These are phyloP conservation scores for Penicillium sp. DNA, from an alignment of 2,329 filamentous ascomycete species.

Conservation along the genomic window DNA sequence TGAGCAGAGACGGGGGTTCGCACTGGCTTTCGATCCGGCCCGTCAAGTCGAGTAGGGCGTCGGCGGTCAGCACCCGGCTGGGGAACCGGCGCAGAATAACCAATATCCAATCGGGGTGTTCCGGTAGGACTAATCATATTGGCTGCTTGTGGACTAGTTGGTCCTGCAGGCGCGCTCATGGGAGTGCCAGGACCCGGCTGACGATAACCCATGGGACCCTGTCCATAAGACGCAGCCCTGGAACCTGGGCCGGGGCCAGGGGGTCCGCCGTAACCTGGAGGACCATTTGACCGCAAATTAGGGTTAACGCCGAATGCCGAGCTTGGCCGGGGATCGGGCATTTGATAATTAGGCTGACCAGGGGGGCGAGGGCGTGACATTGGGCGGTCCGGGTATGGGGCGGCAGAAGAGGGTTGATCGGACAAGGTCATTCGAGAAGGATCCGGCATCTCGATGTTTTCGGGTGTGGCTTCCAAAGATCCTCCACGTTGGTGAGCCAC, in stretches of 20 bases:
- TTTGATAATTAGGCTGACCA: slow-evolving; percentile 36
- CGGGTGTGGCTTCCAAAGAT: slow-evolving; percentile 47
- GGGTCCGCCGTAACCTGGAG: slow-evolving; percentile 35
- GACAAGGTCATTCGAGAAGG: slow-evolving; percentile 48
- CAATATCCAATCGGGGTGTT: slow-evolving; percentile 49
- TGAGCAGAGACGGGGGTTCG: slow-evolving; percentile 36
- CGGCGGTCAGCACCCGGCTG: slow-evolving; percentile 37
- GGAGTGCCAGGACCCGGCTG: slow-evolving; percentile 38
- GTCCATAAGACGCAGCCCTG: slow-evolving; percentile 35
- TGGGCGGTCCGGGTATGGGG: slow-evolving; percentile 49
- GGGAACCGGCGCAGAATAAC: slow-evolving; percentile 53
- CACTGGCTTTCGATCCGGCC: slow-evolving; percentile 36
- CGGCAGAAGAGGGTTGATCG: slow-evolving; percentile 39
- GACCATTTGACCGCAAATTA: slow-evolving; percentile 47
- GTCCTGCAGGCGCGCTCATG: slow-evolving; percentile 30
- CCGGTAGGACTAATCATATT: slow-evolving; percentile 32
- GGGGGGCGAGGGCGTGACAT: slow-evolving; percentile 40
- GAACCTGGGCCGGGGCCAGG: slow-evolving; percentile 22
- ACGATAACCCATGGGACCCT: slow-evolving; percentile 39
- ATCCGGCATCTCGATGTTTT: slow-evolving; percentile 54
- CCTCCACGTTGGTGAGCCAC: slow-evolving; percentile 61
- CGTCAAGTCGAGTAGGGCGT: slow-evolving; percentile 34
- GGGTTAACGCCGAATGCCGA: slow-evolving; percentile 55
- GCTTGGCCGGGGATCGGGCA: slow-evolving; percentile 46
- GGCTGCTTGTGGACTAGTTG: slow-evolving; percentile 33